These are phyloP conservation scores for Russula griseocarnosa DNA, from an alignment of 768 basidiomycete genomes.

Conservation along the genomic window DNA sequence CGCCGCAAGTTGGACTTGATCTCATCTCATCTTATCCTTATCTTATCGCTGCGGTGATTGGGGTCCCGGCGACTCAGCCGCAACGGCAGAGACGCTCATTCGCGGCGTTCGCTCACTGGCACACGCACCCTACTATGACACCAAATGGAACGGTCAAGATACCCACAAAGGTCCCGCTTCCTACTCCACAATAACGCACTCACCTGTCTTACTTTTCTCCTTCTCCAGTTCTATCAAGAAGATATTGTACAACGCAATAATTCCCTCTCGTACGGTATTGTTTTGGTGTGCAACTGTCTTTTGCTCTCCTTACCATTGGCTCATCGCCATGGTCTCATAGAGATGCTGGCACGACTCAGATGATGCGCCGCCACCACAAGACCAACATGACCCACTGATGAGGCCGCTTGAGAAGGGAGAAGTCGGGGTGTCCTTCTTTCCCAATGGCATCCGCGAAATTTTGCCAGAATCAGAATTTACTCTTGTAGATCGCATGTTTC, in stretches of 20 bases:
- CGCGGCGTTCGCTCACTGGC: not conserved
- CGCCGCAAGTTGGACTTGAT: no score
- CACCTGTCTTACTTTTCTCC: not conserved
- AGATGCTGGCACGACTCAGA: slow-evolving; percentile 89
- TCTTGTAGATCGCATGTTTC: slow-evolving; percentile 73
- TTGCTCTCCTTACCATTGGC: slow-evolving; percentile 7
- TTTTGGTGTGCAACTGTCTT: slow-evolving; percentile 49
- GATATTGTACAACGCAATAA: slow-evolving; percentile 39
- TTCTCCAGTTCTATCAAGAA: slow-evolving; percentile 39
- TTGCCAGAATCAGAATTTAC: slow-evolving; percentile 62
- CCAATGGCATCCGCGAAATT: slow-evolving; percentile 57
- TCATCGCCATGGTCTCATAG: slow-evolving; percentile 39
- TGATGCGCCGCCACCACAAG: slow-evolving; percentile 48
- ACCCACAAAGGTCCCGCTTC: slow-evolving; percentile 36
- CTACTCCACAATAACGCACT: not conserved
- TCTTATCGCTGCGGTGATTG: slow-evolving; percentile 4
- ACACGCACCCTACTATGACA: slow-evolving; percentile 32
- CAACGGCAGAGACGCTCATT: not conserved
- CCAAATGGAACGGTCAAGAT: slow-evolving; percentile 29
- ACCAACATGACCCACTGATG: slow-evolving; percentile 64
- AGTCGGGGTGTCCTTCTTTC: slow-evolving; percentile 73
- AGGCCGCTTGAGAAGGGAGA: slow-evolving; percentile 73
- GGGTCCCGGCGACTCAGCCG: slow-evolving; percentile 18
- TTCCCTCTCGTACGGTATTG: slow-evolving; percentile 48
- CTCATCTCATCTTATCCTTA: slow-evolving; percentile 26